Evolutionary conservation across 2,329 filamentous ascomycete species (phyloP).

Genomic region (Decorospora gaudefroyi): DNA sequence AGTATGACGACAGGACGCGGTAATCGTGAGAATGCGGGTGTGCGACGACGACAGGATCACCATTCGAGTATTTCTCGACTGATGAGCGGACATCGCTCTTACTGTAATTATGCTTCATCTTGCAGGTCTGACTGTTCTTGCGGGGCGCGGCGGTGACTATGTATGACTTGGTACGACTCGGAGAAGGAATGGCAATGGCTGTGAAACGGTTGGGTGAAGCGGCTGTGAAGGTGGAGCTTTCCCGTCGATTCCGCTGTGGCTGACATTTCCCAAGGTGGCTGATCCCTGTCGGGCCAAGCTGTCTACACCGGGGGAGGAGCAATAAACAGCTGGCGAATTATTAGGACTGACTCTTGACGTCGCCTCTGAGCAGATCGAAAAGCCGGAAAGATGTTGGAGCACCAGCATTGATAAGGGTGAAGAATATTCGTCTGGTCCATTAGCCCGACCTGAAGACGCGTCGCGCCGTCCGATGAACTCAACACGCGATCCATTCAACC

Average conservation of each 20-base stretch:
- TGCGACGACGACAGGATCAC: slow-evolving; percentile 14
- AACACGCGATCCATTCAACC: slow-evolving; percentile 52
- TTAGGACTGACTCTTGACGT: slow-evolving; percentile 4
- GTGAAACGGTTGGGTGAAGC: slow-evolving; percentile 18
- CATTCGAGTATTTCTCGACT: background rate
- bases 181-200: slow-evolving; percentile 5
- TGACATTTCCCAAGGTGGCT: slow-evolving; percentile 8
- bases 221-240: slow-evolving; percentile 12
- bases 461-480: slow-evolving; percentile 47
- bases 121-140: background rate
- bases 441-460: slow-evolving; percentile 9
- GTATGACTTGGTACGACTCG: background rate
- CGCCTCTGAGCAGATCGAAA: slow-evolving; percentile 1
- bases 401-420: slow-evolving; percentile 7
- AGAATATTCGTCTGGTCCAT: slow-evolving; percentile 1
- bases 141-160: slow-evolving; percentile 7
- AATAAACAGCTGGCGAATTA: slow-evolving; percentile 35
- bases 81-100: background rate
- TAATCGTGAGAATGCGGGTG: slow-evolving; percentile 21
- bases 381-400: slow-evolving; percentile 9
- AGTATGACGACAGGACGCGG: slow-evolving; percentile 32
- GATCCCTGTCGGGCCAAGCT: slow-evolving; percentile 26
- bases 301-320: slow-evolving; percentile 17
- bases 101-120: background rate
- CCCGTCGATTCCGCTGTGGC: slow-evolving; percentile 23